Evolutionary conservation across 495 filamentous ascomycete genomes (phyloP), one percentile per base, ranked within the genome.

Genomic region (Penicillium steckii): DNA sequence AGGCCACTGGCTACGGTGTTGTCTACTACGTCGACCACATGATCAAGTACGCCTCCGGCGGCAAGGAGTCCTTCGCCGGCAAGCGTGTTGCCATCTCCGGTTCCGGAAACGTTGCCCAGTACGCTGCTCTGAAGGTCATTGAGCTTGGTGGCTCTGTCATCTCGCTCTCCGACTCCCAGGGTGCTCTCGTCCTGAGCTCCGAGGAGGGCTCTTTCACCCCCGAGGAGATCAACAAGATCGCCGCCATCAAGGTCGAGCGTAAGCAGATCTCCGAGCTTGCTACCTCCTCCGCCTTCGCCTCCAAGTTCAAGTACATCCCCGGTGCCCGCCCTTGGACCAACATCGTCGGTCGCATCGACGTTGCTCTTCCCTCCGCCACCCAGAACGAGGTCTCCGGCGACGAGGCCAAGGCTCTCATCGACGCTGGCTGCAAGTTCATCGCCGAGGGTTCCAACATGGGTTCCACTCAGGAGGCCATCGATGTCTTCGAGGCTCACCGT

Each of bases 401-500:
- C 66, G 94, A 98, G 75, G 94, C 91, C 44, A 75, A 88, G 73
- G 84, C 81, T 17, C 80, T 98, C 27, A 84, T 97, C 48, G 80
- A 79, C 48, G 79, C 76, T 52, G 94, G 94, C 56, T 79, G 77
- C 59, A 84, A 85, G 68, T 96, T 93, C 80, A 84, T 97, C 62
- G 94, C 94, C 50, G 94, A 98, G 75, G 94, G 94, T 22, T 92
- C 87, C 74, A 98, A 98, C 80, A 98, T 98, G 93, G 94, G 94
- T 48, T 97, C 90, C 78, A 95, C 92, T 42, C 91, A 93, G 76
- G 91, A 87, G 53, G 94, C 94, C 57, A 97, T 98, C 71, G 85
- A 95, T 60, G 79, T 89, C 54, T 98, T 97, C 72, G 94, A 98
- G 82, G 86, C 83, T 23, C 70, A 83, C 69, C 83, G 94, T 46